Conservation (phyloP, 345 rosid species). For the Noccaea bulbosa region DNA sequence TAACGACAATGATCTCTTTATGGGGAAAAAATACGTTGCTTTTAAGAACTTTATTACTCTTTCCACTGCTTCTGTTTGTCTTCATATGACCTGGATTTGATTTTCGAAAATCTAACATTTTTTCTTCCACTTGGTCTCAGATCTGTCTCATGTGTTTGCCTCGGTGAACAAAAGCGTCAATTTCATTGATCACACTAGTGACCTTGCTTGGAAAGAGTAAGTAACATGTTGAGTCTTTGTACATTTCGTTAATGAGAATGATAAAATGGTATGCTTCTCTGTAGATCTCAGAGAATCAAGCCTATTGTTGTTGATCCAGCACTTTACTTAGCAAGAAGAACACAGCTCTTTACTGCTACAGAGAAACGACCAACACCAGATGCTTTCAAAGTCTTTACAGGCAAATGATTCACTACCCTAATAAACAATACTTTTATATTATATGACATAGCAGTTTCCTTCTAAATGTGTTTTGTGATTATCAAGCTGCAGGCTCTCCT, state of each 20-base stretch:
- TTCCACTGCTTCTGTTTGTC: conserved; percentile 29
- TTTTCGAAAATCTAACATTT: background rate
- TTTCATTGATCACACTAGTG: conserved; percentile 94
- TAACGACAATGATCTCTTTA: conserved; percentile 31
- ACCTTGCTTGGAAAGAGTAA: conserved; percentile 99
- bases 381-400: conserved; percentile 91
- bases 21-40: conserved; percentile 9
- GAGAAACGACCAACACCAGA: conserved; percentile 80
- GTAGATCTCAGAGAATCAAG: conserved; percentile 76
- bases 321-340: conserved; percentile 82
- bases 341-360: conserved; percentile 84
- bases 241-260: background rate
- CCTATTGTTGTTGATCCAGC: conserved; percentile 96
- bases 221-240: conserved; percentile 33
- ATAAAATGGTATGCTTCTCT: conserved; percentile 24
- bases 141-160: conserved; percentile 81
- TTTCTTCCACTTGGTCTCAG: conserved; percentile 53
- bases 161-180: conserved; percentile 76
- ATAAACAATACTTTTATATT: background rate
- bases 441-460: background rate
- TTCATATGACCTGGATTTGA: conserved; percentile 22
- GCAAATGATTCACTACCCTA: conserved; percentile 45
- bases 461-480: conserved; percentile 43
- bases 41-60: conserved; percentile 20
- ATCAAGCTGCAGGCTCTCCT: conserved; percentile 96